Base-by-base conservation (phyloP, 2,329 filamentous ascomycete species). In the Alternaria conjuncta region DNA sequence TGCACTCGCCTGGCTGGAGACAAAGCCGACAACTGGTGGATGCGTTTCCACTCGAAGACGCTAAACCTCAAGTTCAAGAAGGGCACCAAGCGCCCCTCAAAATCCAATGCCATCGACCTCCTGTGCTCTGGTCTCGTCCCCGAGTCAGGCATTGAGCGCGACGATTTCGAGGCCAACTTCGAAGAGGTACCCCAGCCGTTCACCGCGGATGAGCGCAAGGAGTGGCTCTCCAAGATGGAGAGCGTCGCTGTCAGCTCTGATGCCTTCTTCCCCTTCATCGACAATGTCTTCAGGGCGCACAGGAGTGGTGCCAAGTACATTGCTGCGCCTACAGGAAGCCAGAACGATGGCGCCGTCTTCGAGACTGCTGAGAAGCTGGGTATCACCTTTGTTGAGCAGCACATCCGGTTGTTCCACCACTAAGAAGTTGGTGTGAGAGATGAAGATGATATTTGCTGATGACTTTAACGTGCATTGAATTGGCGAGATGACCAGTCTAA, bases 11-110 rank as follows among this genome's bases (percentile, higher is more conserved):
- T 99, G 55, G 96, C 96, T 11, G 96, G 96, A 64, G 95, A 98
- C 86, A 99, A 99, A 87, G 93, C 94, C 53, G 96, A 99, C 83
- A 97, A 97, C 86, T 98, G 95, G 95, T 99, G 95, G 96, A 92
- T 99, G 86, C 92, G 96, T 76, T 98, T 98, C 89, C 92, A 97
- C 85, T 90, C 93, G 72, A 91, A 93, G 57, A 92, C 96, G 12
- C 87, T 98, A 54, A 86, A 85, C 77, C 91, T 99, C 80, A 92
- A 95, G 85, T 99, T 94, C 93, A 97, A 97, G 88, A 95, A 96
- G 85, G 95, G 96, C 75, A 93, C 92, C 78, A 98, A 98, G 89
- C 90, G 96, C 61, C 88, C 96, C 50, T 95, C 97, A 81, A 99
- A 98, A 89, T 96, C 92, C 85, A 99, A 99, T 80, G 95, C 94